Conservation (phyloP, 1,284 basidiomycete species). For the Ganoderma boninense region DNA sequence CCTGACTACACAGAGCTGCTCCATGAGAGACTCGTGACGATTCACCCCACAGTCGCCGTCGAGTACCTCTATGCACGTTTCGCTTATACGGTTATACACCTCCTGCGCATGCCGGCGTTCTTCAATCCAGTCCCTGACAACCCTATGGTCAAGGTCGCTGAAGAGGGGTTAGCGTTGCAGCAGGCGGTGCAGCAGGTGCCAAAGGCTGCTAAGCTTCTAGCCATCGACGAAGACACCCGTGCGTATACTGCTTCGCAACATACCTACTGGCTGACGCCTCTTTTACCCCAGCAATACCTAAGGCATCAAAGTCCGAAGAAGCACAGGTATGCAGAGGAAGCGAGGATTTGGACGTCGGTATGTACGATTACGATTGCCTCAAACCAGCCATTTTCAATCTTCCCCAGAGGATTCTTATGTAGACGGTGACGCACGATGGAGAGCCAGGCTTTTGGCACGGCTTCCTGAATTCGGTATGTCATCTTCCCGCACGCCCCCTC, state of each 20-base stretch:
- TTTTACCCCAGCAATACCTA: neutral
- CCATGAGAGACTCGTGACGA: neutral
- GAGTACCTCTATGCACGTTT: constrained; percentile 5
- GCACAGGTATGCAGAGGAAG: neutral
- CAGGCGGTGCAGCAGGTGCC: neutral
- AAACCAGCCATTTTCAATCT: neutral
- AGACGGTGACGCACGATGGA: neutral
- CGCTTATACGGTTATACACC: neutral
- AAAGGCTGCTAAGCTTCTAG: neutral
- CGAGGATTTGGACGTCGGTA: neutral
- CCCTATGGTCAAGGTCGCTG: neutral
- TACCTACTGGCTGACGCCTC: neutral
- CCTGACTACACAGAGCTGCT: neutral
- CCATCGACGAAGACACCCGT: neutral
- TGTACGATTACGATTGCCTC: neutral
- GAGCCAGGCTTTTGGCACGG: neutral
- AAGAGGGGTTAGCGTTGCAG: neutral
- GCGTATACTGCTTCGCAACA: neutral
- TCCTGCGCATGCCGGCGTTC: neutral
- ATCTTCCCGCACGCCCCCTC: neutral
- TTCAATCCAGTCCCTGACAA: neutral
- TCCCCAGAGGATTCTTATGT: neutral
- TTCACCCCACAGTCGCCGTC: neutral
- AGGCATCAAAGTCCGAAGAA: neutral
- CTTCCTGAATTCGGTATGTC: neutral